Percentiles rank a stretch among this genome's conserved stretches.
Evolutionary conservation across 2,329 filamentous ascomycete genomes (phyloP).

Genomic region (Diaporthe sp.): DNA sequence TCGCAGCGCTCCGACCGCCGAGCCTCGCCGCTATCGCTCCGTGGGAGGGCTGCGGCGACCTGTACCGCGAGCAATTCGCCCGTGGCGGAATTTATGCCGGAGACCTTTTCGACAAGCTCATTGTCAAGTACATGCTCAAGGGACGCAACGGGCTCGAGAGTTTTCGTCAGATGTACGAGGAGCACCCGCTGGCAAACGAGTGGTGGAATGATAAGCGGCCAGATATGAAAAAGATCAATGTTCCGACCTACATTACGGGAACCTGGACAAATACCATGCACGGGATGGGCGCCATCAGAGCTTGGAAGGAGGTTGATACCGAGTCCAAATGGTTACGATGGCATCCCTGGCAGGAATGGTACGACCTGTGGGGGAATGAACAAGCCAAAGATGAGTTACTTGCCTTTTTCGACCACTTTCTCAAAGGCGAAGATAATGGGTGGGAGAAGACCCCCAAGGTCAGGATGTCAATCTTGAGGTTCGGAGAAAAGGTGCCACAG

Average conservation of each 20-base stretch:
- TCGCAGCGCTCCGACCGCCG: constrained; percentile 39
- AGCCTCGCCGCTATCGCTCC: constrained; percentile 43
- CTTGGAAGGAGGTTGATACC: constrained; percentile 49
- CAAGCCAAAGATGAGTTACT: constrained; percentile 52
- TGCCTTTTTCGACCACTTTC: constrained; percentile 58
- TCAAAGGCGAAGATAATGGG: constrained; percentile 56
- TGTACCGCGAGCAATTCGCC: constrained; percentile 60
- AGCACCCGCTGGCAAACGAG: constrained; percentile 49
- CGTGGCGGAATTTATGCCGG: constrained; percentile 55
- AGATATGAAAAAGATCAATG: constrained; percentile 51
- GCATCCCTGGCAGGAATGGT: constrained; percentile 57
- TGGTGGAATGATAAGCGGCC: constrained; percentile 55
- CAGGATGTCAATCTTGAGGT: constrained; percentile 55
- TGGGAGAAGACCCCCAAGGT: constrained; percentile 60
- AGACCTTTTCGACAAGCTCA: constrained; percentile 55
- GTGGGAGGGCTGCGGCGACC: constrained; percentile 59
- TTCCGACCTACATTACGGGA: constrained; percentile 51
- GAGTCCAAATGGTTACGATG: constrained; percentile 56
- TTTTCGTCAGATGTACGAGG: constrained; percentile 55
- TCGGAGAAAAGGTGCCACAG: constrained; percentile 46
- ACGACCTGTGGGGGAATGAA: constrained; percentile 53
- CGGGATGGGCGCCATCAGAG: constrained; percentile 52
- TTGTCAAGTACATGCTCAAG: constrained; percentile 52
- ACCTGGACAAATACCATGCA: constrained; percentile 51
- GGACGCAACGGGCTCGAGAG: constrained; percentile 53